Percentiles rank a stretch among this genome's conserved stretches.
These are phyloP conservation scores for Epichloe sylvatica DNA, from an alignment of 2,329 filamentous ascomycete genomes.

Conservation along the genomic window DNA sequence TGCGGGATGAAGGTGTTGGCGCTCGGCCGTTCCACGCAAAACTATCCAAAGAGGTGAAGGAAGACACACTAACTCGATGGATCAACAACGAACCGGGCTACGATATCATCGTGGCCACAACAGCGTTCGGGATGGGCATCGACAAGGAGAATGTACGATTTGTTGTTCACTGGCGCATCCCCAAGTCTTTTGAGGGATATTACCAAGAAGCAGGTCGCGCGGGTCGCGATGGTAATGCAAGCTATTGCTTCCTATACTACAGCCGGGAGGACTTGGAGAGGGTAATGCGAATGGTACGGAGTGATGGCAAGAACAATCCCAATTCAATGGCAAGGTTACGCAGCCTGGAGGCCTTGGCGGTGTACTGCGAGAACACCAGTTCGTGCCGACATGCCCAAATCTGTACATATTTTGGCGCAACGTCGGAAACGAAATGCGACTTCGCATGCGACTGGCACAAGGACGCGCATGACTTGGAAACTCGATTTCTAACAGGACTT, in stretches of 20 bases:
- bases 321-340: conserved; percentile 39
- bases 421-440: conserved; percentile 44
- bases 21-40: conserved; percentile 62
- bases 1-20: conserved; percentile 55
- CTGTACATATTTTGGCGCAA: conserved; percentile 64
- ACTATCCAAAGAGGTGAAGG: conserved; percentile 52
- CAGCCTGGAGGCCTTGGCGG: conserved; percentile 54
- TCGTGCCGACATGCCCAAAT: conserved; percentile 65
- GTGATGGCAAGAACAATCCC: conserved; percentile 26
- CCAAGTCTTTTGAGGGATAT: conserved; percentile 89
- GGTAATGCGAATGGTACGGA: conserved; percentile 42
- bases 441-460: conserved; percentile 72
- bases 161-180: conserved; percentile 85
- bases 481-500: conserved; percentile 40
- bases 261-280: conserved; percentile 74
- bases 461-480: conserved; percentile 43
- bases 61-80: conserved; percentile 58
- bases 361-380: conserved; percentile 67
- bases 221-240: conserved; percentile 76
- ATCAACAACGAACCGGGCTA: conserved; percentile 61
- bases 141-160: conserved; percentile 92
- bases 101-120: conserved; percentile 88
- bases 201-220: conserved; percentile 92
- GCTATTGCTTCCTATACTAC: conserved; percentile 82
- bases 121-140: conserved; percentile 95